Evolutionary conservation across 352 stramenopile species (phyloP).

Genomic region (Globisporangium acanthophoron): DNA sequence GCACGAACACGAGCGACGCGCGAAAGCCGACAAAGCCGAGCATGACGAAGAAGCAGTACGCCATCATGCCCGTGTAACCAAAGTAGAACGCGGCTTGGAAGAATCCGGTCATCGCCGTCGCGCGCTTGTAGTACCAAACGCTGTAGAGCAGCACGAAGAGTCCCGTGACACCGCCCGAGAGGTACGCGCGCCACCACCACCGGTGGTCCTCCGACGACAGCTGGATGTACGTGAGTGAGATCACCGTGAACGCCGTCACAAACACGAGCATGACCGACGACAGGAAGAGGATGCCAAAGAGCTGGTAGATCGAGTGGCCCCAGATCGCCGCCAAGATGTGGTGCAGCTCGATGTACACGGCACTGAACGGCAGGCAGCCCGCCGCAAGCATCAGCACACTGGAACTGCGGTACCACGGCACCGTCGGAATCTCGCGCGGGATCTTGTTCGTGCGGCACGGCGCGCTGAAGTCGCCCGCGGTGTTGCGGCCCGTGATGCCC

Average conservation of each 20-base stretch:
- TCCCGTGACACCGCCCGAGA: conserved; percentile 93
- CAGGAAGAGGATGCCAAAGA: conserved; percentile 97
- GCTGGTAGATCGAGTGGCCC: conserved; percentile 98
- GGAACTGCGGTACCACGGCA: conserved; percentile 86
- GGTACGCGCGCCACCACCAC: conserved; percentile 97
- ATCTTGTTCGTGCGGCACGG: conserved; percentile 96
- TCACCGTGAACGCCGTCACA: conserved; percentile 96
- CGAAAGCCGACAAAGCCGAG: conserved; percentile 95
- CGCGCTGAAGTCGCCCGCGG: conserved; percentile 86
- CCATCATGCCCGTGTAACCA: conserved; percentile 96
- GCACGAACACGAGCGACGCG: conserved; percentile 94
- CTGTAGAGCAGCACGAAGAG: conserved; percentile 96
- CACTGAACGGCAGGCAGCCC: conserved; percentile 95
- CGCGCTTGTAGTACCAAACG: conserved; percentile 94
- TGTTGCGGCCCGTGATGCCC: conserved; percentile 93
- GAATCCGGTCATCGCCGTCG: conserved; percentile 93
- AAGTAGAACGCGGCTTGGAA: conserved; percentile 97
- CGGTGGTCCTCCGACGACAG: conserved; percentile 94
- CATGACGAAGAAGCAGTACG: conserved; percentile 97
- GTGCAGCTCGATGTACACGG: conserved; percentile 98
- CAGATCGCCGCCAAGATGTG: conserved; percentile 98
- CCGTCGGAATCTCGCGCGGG: conserved; percentile 89
- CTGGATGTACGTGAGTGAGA: conserved; percentile 98
- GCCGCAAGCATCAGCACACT: conserved; percentile 89
- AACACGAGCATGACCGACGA: conserved; percentile 95